Evolutionary conservation across 345 rosid genomes (phyloP), one percentile per base, ranked within the genome.

Genomic region (Arabidopsis arenosa): DNA sequence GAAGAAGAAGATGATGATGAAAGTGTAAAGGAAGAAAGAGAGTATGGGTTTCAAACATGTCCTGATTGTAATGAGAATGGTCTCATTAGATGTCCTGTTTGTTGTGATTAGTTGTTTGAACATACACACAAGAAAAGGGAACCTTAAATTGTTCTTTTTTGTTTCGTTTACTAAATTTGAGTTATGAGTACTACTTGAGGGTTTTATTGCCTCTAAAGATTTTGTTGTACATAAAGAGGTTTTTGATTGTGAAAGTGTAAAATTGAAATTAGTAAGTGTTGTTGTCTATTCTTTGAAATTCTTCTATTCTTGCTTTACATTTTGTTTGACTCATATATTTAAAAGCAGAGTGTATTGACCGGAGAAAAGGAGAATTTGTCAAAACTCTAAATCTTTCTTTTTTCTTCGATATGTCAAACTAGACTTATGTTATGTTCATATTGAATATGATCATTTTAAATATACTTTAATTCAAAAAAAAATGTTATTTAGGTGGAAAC

Each of bases 1-100:
- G 84, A 66, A 0, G 82, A 63, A 2, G 73, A 45, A 4, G 83
- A 66, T 40, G 80, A 44, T 53, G 73, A 80, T 8, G 82, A 53
- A 56, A 64, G 72, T 13, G 85, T 68, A 28, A 57, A 41, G 13
- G 81, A 82, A 4, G 74, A 56, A 1, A 79, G 76, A 59, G 92
- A 85, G 53, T 82, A 12, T 77, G 99, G 97, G n/a, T 88, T 86
- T 77, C 90, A 84, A 74, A 82, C 91, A 28, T 93, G 98, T 66
- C 90, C 92, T n/a, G 90, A 87, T 81, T 96, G 98, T 72, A 91
- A 96, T 80, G 99, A 96, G 73, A 96, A 96, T 79, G 98, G 99
- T 28, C 83, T 96, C 30, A 80, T 87, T 17, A 84, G 96, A 17
- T 96, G 98, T 48, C 97, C 93, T 60, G 83, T 96, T 73, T 94